Percentiles rank a stretch among this genome's conserved stretches.
phyloP scores from a whole-genome alignment of 2,329 filamentous ascomycete species.

The Verticillium albo-atrum region DNA sequence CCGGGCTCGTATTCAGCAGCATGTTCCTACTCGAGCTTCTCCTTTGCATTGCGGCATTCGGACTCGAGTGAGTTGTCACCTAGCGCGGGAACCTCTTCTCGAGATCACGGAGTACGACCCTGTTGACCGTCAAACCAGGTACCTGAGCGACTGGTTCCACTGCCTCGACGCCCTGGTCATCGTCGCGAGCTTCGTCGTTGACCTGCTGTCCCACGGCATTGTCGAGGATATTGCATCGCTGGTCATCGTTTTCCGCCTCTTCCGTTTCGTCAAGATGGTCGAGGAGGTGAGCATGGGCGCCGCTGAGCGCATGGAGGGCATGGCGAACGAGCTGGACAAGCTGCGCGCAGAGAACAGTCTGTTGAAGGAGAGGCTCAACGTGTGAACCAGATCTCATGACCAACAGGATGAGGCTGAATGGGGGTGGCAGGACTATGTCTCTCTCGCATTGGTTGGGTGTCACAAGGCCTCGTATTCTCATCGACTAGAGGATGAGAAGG shows the following conservation, averaged over 20 bases:
- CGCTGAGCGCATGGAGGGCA: slow-evolving; percentile 55
- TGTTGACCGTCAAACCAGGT: slow-evolving; percentile 29
- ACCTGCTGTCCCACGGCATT: slow-evolving; percentile 55
- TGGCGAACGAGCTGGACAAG: slow-evolving; percentile 46
- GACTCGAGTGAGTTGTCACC: slow-evolving; percentile 42
- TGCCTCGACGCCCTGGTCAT: slow-evolving; percentile 62
- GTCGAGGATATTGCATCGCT: slow-evolving; percentile 61
- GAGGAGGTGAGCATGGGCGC: slow-evolving; percentile 63
- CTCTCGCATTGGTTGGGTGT: background rate
- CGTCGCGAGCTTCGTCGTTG: slow-evolving; percentile 55
- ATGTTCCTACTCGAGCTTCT: slow-evolving; percentile 62
- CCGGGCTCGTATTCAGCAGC: slow-evolving; percentile 56
- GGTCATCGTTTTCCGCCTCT: slow-evolving; percentile 62
- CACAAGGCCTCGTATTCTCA: background rate
- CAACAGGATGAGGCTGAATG: background rate
- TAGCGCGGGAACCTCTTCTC: too few relatives aligned
- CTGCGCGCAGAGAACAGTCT: slow-evolving; percentile 43
- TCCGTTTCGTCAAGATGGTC: slow-evolving; percentile 67
- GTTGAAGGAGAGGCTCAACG: slow-evolving; percentile 17
- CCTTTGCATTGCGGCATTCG: slow-evolving; percentile 57
- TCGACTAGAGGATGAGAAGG: background rate
- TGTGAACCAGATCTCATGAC: background rate
- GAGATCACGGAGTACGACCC: background rate
- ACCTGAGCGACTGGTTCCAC: slow-evolving; percentile 56
- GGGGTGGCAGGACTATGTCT: background rate